Conservation (phyloP, 345 rosid species). For the Eucalyptus paniculata region DNA sequence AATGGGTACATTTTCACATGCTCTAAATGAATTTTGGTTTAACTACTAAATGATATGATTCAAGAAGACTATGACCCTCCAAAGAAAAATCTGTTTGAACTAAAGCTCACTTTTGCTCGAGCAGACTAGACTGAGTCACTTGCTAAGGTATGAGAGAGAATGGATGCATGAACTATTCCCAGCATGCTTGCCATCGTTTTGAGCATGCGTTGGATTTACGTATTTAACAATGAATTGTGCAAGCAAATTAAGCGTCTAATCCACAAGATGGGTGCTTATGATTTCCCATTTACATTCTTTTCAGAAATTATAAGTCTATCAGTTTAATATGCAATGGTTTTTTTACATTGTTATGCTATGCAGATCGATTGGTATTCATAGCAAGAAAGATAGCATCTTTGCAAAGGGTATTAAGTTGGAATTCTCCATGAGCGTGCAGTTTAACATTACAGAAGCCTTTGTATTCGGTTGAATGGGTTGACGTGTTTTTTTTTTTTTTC, state of each 20-base stretch:
- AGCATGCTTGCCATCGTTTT: constrained; percentile 53
- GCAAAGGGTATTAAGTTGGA: neutral
- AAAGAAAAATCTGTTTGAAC: constrained; percentile 62
- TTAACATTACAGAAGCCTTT: neutral
- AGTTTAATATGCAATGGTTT: neutral
- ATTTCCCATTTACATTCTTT: neutral
- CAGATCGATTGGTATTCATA: neutral
- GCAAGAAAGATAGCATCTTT: neutral
- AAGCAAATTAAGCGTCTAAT: neutral
- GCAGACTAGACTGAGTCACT: constrained; percentile 65
- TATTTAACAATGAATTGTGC: neutral
- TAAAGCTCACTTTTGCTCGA: constrained; percentile 53
- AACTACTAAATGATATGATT: constrained; percentile 64
- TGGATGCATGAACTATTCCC: constrained; percentile 95
- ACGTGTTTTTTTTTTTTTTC: neutral
- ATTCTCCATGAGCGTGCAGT: neutral
- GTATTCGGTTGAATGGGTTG: neutral
- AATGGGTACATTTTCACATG: neutral
- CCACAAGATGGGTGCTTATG: neutral
- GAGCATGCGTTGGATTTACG: neutral
- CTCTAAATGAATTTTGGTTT: neutral
- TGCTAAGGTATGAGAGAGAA: constrained; percentile 46
- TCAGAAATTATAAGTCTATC: neutral
- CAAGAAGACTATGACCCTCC: constrained; percentile 59
- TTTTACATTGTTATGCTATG: neutral